Base-by-base conservation (phyloP, 257 asterid genomes). In the Misopates orontium region DNA sequence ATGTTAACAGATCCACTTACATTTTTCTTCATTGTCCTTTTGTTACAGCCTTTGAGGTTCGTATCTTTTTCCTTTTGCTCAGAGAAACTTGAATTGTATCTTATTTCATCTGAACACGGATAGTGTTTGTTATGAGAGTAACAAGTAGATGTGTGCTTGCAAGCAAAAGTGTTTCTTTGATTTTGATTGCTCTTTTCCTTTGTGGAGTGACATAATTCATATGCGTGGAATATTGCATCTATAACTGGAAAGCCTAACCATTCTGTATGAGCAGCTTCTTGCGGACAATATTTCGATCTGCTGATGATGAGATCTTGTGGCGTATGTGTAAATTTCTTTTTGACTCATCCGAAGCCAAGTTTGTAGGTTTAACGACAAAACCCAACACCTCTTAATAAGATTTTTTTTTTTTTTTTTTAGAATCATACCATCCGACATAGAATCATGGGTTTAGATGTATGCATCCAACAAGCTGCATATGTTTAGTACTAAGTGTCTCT, bases 401-500 rank as follows among this genome's bases (percentile, higher is more conserved):
- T 6, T 28, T 28, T 28, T 28, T 28, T 28, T 28, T 2, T 2
- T n/a, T n/a, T n/a, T n/a, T n/a, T n/a, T n/a, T n/a, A 6, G 19
- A 50, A 16, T 52, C 8, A n/a, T 11, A 13, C 32, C 10, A 1
- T 12, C 60, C 5, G 20, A 16, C 36, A 23, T 21, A 19, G 8
- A 23, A 22, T 53, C 22, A 14, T 41, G 10, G 40, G 24, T 23
- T 55, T 7, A 22, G 55, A 1, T 12, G 24, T 24, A 28, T 56
- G 22, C 62, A 28, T 56, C 44, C 24, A 19, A 56, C 42, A 7
- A 25, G 45, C 44, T 56, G 62, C 42, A 14, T 52, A 56, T 22
- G 17, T 6, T 16, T 8, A 15, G 23, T 25, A 45, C 51, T 12
- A 56, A 56, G 15, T 45, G 15, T 25, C 28, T 5, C 20, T 56